Conservation (phyloP, 1,284 basidiomycete genomes). For the Farysia itapuensis region DNA sequence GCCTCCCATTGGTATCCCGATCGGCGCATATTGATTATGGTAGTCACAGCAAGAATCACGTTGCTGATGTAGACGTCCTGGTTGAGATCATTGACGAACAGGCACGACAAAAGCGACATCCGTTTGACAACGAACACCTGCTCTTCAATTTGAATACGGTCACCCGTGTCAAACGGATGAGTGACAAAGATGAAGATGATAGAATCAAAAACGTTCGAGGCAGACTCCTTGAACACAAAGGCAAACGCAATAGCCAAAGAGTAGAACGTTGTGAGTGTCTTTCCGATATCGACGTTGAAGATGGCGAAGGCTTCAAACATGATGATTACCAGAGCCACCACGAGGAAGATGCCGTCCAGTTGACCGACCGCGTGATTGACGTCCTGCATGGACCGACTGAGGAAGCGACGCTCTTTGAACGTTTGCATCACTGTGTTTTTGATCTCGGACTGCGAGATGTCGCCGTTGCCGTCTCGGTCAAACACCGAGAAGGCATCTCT, state of each 20-base stretch:
- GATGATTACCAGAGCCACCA: conserved; percentile 42
- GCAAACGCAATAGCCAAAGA: conserved; percentile 55
- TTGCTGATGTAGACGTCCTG: conserved; percentile 55
- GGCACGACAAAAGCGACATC: conserved; percentile 51
- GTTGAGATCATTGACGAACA: conserved; percentile 49
- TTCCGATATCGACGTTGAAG: conserved; percentile 52
- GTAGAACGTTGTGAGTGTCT: conserved; percentile 55
- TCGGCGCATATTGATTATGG: conserved; percentile 53
- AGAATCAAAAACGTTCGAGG: conserved; percentile 55
- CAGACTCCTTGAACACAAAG: conserved; percentile 57
- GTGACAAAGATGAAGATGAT: conserved; percentile 58
- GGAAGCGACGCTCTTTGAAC: conserved; percentile 56
- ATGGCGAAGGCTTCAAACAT: conserved; percentile 55
- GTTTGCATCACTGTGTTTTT: conserved; percentile 68
- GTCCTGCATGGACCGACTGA: conserved; percentile 52
- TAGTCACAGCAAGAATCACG: conserved; percentile 38
- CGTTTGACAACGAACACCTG: conserved; percentile 47
- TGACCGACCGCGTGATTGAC: conserved; percentile 53
- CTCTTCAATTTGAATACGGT: conserved; percentile 44
- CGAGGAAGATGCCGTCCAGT: conserved; percentile 48
- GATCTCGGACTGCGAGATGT: conserved; percentile 75
- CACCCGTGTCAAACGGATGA: conserved; percentile 56
- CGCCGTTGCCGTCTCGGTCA: conserved; percentile 71
- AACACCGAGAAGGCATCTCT: conserved; percentile 73
- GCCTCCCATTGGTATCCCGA: conserved; percentile 54